Percentiles rank a stretch among this genome's conserved stretches.
Evolutionary conservation across 140 eudicot genomes (phyloP).

Genomic region (Stevia rebaudiana): DNA sequence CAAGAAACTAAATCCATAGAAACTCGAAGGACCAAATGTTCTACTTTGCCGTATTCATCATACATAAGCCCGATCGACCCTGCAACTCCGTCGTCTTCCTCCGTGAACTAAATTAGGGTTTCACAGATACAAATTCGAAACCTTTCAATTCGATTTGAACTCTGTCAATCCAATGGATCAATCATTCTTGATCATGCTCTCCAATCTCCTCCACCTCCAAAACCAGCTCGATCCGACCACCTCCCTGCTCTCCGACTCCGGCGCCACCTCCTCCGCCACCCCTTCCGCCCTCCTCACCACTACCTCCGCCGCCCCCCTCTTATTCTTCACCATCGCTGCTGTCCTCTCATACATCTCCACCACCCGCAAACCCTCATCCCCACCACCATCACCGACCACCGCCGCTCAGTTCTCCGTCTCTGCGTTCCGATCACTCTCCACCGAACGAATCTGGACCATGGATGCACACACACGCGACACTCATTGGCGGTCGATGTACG

Average conservation of each 20-base stretch:
- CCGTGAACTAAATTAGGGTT: not conserved
- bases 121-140: not conserved
- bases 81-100: not conserved
- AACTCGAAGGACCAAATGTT: not conserved
- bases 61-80: not conserved
- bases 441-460: conserved; percentile 85
- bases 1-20: not conserved
- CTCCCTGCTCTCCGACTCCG: conserved; percentile 49
- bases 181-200: conserved; percentile 68
- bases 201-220: conserved; percentile 88
- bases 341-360: conserved; percentile 66
- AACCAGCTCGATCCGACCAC: conserved; percentile 82
- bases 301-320: conserved; percentile 67
- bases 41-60: not conserved
- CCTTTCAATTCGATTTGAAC: not conserved
- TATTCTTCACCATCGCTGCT: conserved; percentile 85
- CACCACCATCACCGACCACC: conserved; percentile 39
- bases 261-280: conserved; percentile 47
- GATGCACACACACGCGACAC: conserved; percentile 78
- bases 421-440: conserved; percentile 88
- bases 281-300: conserved; percentile 42
- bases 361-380: conserved; percentile 41
- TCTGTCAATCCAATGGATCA: conserved; percentile 39
- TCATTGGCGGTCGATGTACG: conserved; percentile 82
- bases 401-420: conserved; percentile 58